Evolutionary conservation across 345 rosid species (phyloP).

Genomic region (Lepidium africanum): DNA sequence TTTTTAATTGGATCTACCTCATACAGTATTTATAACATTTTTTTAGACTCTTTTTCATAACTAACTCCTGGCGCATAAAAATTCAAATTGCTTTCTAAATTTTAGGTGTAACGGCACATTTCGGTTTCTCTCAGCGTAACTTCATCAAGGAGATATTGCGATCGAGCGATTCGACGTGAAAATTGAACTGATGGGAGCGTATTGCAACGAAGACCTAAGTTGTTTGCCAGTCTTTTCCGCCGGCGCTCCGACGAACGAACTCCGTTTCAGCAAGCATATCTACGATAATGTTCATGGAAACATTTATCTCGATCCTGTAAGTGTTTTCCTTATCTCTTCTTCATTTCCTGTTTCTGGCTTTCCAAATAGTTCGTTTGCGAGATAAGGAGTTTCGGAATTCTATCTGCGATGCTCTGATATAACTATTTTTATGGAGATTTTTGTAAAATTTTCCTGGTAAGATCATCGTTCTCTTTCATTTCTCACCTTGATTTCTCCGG

Average conservation of each 20-base stretch:
- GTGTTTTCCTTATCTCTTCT: neutral
- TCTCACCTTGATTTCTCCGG: neutral
- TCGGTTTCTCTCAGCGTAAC: neutral
- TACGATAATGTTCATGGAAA: conserved; percentile 87
- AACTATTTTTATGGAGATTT: neutral
- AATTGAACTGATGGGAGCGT: conserved; percentile 52
- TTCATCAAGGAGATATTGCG: neutral
- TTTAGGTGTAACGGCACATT: neutral
- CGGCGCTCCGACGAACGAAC: conserved; percentile 29
- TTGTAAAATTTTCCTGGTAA: neutral
- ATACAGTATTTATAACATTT: too few relatives aligned
- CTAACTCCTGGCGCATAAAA: neutral
- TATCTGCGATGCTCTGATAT: neutral
- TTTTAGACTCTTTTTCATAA: too few relatives aligned
- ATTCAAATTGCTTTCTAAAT: conserved; percentile 14
- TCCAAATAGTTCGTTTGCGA: neutral
- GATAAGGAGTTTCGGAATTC: neutral
- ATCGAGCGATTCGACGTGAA: neutral
- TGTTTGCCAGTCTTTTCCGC: conserved; percentile 24
- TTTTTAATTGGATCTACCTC: too few relatives aligned
- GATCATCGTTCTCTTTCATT: neutral
- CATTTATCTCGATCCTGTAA: conserved; percentile 76
- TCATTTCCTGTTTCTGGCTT: neutral
- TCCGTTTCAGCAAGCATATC: conserved; percentile 58
- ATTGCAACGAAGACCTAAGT: conserved; percentile 29